A percentile compares a stretch with the other conserved stretches of the same genome.
phyloP scores from a whole-genome alignment of 257 asterid genomes.

The Verbena officinalis region DNA sequence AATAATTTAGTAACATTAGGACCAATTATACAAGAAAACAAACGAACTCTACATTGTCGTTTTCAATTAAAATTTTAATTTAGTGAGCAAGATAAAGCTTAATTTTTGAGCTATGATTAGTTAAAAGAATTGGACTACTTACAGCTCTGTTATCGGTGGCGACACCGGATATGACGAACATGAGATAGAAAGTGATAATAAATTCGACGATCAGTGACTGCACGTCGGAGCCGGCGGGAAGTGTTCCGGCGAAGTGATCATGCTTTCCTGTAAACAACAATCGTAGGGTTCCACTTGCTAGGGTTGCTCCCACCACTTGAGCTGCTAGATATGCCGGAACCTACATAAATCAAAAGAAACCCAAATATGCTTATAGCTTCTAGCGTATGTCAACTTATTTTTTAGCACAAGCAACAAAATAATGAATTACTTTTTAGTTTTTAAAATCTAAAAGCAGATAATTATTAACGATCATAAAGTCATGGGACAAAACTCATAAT shows the following conservation, averaged over 20 bases:
- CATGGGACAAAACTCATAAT: too few species aligned
- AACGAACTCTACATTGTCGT: constrained; percentile 4
- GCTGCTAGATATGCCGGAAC: constrained; percentile 75
- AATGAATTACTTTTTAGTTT: too few species aligned
- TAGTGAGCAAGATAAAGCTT: too few species aligned
- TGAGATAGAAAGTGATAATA: constrained; percentile 85
- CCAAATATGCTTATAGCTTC: too few species aligned
- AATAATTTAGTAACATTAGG: constrained; percentile 5
- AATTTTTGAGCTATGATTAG: not conserved
- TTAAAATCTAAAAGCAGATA: too few species aligned
- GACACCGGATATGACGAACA: constrained; percentile 92
- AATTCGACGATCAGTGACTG: constrained; percentile 77
- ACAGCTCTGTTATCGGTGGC: constrained; percentile 95
- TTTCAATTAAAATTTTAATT: not conserved
- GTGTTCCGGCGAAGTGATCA: constrained; percentile 76
- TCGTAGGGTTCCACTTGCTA: constrained; percentile 82
- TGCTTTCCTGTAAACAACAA: constrained; percentile 63
- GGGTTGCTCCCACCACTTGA: constrained; percentile 72
- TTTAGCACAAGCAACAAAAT: too few species aligned
- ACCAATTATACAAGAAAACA: not conserved
- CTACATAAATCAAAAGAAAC: too few species aligned
- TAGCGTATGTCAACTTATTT: too few species aligned
- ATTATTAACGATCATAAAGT: too few species aligned
- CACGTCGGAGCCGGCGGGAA: constrained; percentile 54
- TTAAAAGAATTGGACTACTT: constrained; percentile 15